Conservation (phyloP, 78 protist species). For the Protostelium mycophagum region DNA sequence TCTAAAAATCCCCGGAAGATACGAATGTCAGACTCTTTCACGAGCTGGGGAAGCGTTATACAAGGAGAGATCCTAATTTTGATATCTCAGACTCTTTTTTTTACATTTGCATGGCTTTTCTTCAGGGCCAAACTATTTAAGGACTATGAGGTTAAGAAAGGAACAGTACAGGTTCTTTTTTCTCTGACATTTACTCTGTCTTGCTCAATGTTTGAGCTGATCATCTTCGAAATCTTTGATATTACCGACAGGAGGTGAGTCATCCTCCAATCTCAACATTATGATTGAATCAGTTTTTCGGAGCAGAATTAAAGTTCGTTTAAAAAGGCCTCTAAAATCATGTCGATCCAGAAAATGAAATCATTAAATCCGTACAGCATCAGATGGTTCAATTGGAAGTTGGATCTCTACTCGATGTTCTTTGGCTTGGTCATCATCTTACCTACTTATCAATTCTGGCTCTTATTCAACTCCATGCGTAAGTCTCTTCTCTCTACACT, state of each 20-base stretch:
- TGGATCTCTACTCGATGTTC: constrained; percentile 35
- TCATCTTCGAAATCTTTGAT: constrained; percentile 79
- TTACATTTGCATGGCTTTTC: constrained; percentile 60
- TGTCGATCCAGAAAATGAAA: neutral
- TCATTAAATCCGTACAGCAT: constrained; percentile 16
- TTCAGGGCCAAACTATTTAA: constrained; percentile 41
- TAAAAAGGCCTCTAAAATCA: neutral
- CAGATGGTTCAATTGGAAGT: constrained; percentile 59
- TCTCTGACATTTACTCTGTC: constrained; percentile 62
- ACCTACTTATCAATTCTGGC: constrained; percentile 63
- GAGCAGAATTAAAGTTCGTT: neutral
- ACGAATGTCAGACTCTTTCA: too few relatives aligned
- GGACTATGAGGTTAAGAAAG: constrained; percentile 57
- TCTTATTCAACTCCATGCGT: constrained; percentile 21
- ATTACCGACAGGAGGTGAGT: constrained; percentile 53
- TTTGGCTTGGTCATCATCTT: constrained; percentile 30
- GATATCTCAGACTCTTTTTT: constrained; percentile 24
- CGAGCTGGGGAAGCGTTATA: neutral
- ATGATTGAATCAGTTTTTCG: neutral
- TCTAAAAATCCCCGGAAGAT: neutral
- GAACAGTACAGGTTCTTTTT: constrained; percentile 51
- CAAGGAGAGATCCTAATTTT: neutral
- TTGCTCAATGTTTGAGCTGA: constrained; percentile 73
- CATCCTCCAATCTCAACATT: neutral
- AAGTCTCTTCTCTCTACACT: neutral